Evolutionary conservation across 305 asterid genomes (phyloP).

Genomic region (Fraxinus angustifolia): DNA sequence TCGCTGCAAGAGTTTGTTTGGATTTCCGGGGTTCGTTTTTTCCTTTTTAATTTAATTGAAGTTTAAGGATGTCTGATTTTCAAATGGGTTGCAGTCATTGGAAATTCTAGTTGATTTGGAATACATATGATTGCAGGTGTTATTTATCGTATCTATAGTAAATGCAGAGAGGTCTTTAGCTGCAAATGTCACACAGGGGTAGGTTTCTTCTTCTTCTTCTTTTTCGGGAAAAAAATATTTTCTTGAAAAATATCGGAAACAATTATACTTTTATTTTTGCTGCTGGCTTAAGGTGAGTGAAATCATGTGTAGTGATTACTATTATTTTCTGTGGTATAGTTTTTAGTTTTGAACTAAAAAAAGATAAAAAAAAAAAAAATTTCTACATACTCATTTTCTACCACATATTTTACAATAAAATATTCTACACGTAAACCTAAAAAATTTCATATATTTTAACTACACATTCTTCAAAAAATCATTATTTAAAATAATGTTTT

Average conservation of each 20-base stretch:
- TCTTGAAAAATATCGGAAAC: background rate
- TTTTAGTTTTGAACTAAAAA: background rate
- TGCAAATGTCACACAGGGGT: constrained; percentile 48
- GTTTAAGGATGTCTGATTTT: background rate
- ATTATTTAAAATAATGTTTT: too few relatives aligned
- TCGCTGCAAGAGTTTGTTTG: constrained; percentile 3
- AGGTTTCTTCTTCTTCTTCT: constrained; percentile 16
- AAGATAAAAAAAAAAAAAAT: background rate
- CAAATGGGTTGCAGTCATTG: constrained; percentile 4
- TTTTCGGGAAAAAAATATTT: background rate
- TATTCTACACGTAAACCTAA: too few relatives aligned
- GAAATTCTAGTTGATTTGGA: constrained; percentile 14
- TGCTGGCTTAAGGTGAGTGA: background rate
- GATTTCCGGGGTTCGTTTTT: background rate
- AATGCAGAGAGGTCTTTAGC: constrained; percentile 40
- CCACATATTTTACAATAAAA: too few relatives aligned
- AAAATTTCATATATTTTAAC: too few relatives aligned
- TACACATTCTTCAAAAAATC: too few relatives aligned
- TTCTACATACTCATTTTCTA: too few relatives aligned
- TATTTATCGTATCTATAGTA: constrained; percentile 32
- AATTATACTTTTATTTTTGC: background rate
- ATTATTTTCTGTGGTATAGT: background rate
- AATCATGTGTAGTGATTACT: background rate
- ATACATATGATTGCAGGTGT: constrained; percentile 37
- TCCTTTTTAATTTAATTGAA: background rate